Evolutionary conservation across 495 filamentous ascomycete genomes (phyloP).

Genomic region (Tuber indicum): DNA sequence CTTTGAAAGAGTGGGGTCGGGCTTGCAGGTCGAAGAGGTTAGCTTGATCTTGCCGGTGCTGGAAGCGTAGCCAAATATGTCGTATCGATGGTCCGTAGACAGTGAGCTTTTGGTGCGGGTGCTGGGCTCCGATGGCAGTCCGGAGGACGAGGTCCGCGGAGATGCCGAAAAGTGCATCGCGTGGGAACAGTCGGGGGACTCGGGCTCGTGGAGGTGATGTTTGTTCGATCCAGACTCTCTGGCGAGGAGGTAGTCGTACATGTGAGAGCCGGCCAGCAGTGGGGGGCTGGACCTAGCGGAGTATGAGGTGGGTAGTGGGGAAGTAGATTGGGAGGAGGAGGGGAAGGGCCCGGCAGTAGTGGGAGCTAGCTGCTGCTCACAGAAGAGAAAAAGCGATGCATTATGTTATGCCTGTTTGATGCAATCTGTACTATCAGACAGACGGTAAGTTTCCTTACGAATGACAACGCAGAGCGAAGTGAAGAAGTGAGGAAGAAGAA

Average conservation of each 20-base stretch:
- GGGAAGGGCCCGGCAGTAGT: not conserved
- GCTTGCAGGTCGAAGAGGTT: constrained; percentile 40
- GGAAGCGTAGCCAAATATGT: constrained; percentile 51
- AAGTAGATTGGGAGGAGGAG: not conserved
- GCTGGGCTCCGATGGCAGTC: constrained; percentile 47
- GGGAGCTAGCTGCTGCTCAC: not conserved
- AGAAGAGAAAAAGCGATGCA: not conserved
- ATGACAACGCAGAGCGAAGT: not conserved
- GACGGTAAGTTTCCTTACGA: not conserved
- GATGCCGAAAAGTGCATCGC: constrained; percentile 49
- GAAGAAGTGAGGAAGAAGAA: not conserved
- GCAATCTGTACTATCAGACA: not conserved
- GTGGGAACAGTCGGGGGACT: constrained; percentile 37
- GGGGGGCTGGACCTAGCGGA: not conserved
- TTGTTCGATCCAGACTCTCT: constrained; percentile 1
- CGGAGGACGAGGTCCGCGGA: constrained; percentile 52
- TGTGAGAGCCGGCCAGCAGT: not conserved
- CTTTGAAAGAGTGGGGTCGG: constrained; percentile 41
- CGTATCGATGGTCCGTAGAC: constrained; percentile 41
- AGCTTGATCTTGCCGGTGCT: constrained; percentile 46
- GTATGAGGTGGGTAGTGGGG: not conserved
- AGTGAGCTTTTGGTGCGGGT: constrained; percentile 50
- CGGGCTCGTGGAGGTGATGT: not conserved
- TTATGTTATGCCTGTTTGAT: not conserved
- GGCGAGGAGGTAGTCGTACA: constrained; percentile 20